These are phyloP conservation scores for Claviceps maximensis DNA, from an alignment of 2,329 filamentous ascomycete species.

Conservation along the genomic window DNA sequence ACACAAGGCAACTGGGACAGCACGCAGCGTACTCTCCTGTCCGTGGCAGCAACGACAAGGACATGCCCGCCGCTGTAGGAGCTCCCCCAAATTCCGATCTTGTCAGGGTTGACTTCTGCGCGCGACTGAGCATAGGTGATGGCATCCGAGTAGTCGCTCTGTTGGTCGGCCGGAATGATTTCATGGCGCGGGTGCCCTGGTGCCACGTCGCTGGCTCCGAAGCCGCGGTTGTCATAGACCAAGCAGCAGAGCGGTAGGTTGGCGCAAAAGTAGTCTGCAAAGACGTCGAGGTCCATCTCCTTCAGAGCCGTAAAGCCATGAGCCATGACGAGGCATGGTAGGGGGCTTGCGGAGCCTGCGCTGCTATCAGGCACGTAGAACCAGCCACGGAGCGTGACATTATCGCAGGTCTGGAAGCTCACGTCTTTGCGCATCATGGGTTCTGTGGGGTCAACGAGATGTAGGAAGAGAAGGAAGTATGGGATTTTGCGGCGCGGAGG, in stretches of 20 bases:
- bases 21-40: not conserved
- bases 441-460: not conserved
- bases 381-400: not conserved
- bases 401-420: not conserved
- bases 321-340: not conserved
- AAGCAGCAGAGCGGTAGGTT: not conserved
- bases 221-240: not conserved
- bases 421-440: not conserved
- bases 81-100: not conserved
- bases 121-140: not conserved
- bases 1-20: not conserved
- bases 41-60: not conserved
- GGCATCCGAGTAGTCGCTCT: not conserved
- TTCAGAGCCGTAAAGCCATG: not conserved
- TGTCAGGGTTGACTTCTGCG: not conserved
- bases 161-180: not conserved
- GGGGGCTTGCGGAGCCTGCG: not conserved
- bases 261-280: not conserved
- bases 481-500: not conserved
- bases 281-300: not conserved
- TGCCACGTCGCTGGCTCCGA: not conserved
- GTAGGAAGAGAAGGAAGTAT: not conserved
- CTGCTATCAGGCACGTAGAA: not conserved
- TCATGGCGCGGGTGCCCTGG: not conserved
- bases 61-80: not conserved